phyloP scores from a whole-genome alignment of 2,329 filamentous ascomycete species.

The Epichloe sibirici region DNA sequence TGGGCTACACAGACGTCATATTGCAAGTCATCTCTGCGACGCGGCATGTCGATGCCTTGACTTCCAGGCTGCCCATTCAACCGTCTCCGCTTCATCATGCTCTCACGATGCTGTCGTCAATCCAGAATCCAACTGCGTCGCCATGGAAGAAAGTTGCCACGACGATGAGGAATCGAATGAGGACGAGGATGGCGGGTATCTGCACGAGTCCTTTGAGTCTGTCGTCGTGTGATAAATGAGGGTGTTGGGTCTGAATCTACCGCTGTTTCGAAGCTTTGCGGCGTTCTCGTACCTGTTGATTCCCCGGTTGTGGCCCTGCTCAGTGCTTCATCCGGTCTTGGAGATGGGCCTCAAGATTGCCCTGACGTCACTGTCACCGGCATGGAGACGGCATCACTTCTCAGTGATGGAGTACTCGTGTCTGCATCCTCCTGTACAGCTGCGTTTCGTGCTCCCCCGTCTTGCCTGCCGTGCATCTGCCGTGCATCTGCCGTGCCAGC shows the following conservation, averaged over 20 bases:
- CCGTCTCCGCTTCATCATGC: too few species aligned
- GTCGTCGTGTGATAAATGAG: not conserved
- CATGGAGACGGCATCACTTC: too few species aligned
- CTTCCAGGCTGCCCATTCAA: too few species aligned
- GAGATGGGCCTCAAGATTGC: too few species aligned
- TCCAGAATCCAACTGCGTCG: not conserved
- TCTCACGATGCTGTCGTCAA: too few species aligned
- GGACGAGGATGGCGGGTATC: conserved; percentile 1
- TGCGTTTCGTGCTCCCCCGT: not conserved
- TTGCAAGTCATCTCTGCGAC: conserved; percentile 2
- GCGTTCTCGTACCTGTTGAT: not conserved
- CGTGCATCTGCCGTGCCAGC: not conserved
- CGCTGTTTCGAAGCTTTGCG: not conserved
- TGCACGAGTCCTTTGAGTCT: not conserved
- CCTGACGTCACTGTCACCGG: not conserved
- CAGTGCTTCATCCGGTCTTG: too few species aligned
- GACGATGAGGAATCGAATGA: conserved; percentile 1
- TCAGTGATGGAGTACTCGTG: too few species aligned
- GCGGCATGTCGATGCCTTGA: not conserved
- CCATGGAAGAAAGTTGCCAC: not conserved
- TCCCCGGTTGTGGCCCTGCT: not conserved
- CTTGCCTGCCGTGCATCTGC: not conserved
- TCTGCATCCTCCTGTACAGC: not conserved
- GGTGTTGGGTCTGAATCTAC: not conserved
- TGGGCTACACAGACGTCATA: not conserved